These are phyloP conservation scores for Exophiala xenobiotica DNA, from an alignment of 2,329 filamentous ascomycete species.

Conservation along the genomic window DNA sequence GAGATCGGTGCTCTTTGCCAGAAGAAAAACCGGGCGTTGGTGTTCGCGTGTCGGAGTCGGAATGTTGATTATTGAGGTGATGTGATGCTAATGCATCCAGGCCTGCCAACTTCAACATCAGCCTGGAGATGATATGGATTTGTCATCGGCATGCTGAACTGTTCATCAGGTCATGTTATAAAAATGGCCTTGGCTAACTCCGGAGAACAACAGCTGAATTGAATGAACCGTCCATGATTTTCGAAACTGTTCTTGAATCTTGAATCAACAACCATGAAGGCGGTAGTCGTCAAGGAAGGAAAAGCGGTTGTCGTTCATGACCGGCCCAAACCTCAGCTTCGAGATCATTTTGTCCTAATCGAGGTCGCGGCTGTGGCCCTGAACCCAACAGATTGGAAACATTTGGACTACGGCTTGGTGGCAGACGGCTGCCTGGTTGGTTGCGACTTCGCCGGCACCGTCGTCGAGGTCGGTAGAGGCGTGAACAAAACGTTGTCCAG, in stretches of 20 bases:
- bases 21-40: too few relatives aligned
- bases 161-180: background rate
- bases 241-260: background rate
- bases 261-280: background rate
- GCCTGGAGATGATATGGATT: background rate
- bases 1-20: too few relatives aligned
- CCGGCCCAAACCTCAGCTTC: background rate
- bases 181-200: background rate
- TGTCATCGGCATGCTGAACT: background rate
- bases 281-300: background rate
- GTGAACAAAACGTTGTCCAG: slow-evolving; percentile 26
- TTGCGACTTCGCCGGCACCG: slow-evolving; percentile 36
- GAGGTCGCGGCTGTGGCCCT: slow-evolving; percentile 8
- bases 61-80: too few relatives aligned
- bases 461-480: slow-evolving; percentile 26
- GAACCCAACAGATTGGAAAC: slow-evolving; percentile 60
- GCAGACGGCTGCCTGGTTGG: slow-evolving; percentile 41
- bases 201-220: background rate
- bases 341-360: slow-evolving; percentile 47
- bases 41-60: too few relatives aligned
- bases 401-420: slow-evolving; percentile 35
- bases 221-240: background rate
- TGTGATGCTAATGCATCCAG: background rate
- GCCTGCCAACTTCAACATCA: background rate
- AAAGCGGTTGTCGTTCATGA: background rate